Conservation (phyloP, 2,329 filamentous ascomycete species). For the Hansfordia pulvinata region DNA sequence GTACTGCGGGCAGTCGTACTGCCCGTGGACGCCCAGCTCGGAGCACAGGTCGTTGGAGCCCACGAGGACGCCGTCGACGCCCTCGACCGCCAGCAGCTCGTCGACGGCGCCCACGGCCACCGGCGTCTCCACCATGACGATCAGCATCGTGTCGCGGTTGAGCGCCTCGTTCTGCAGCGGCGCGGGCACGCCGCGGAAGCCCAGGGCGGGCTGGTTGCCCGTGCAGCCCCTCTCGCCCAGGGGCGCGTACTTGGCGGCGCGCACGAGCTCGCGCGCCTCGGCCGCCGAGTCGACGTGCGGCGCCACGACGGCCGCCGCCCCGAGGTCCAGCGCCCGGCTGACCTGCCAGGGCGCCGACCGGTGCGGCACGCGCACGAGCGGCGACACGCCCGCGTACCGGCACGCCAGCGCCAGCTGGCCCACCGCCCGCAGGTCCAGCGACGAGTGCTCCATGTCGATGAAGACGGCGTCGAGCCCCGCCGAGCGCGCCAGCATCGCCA, state of each 20-base stretch:
- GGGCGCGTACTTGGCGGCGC: constrained; percentile 22
- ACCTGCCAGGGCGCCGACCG: constrained; percentile 23
- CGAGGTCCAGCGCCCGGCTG: constrained; percentile 23
- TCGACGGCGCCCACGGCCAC: constrained; percentile 22
- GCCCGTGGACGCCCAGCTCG: constrained; percentile 24
- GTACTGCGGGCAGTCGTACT: constrained; percentile 20
- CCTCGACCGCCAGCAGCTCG: constrained; percentile 23
- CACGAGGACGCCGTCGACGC: constrained; percentile 23
- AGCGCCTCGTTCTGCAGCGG: constrained; percentile 18
- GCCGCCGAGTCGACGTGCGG: constrained; percentile 23
- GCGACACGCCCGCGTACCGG: constrained; percentile 22
- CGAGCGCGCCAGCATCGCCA: constrained; percentile 22
- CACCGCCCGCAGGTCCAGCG: constrained; percentile 20
- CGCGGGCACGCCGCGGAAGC: constrained; percentile 19
- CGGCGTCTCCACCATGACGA: constrained; percentile 28
- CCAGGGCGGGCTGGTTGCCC: constrained; percentile 20
- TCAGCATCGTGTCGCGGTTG: constrained; percentile 21
- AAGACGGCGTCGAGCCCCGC: constrained; percentile 26
- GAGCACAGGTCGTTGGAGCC: constrained; percentile 24
- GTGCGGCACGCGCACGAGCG: constrained; percentile 25
- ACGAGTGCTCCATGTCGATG: constrained; percentile 30
- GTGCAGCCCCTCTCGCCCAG: constrained; percentile 20
- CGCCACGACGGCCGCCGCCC: constrained; percentile 24
- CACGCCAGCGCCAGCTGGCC: constrained; percentile 23
- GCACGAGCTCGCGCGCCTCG: constrained; percentile 21